Evolutionary conservation across 2,329 filamentous ascomycete species (phyloP), one percentile per base, ranked within the genome.

Genomic region (Colletotrichum musae): DNA sequence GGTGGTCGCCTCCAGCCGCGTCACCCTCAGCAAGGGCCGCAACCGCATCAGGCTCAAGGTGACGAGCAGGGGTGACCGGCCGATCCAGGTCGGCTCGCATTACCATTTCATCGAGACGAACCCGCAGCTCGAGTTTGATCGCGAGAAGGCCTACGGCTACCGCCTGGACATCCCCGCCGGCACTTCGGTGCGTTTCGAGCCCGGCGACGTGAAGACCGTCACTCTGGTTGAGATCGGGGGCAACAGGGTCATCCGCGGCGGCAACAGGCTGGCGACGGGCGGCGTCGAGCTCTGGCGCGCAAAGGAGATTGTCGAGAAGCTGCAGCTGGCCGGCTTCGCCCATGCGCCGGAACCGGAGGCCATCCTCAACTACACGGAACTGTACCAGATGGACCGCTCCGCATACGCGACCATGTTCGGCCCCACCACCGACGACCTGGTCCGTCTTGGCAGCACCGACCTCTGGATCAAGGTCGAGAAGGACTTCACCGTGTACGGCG

Each of bases 21-120:
- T 98, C 63, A 82, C 83, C 58, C 81, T 98, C 74, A 97, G 94
- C 78, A 86, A 91, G 74, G 92, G 91, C 47, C 87, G 94, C 61
- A 91, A 88, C 80, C 88, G 95, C 70, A 91, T 95, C 72, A 87
- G 83, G 69, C 83, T 98, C 47, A 90, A 86, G 77, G 93, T 98
- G 48, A 94, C 91, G 72, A 97, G 93, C 80, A 93, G 88, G 75
- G 95, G 95, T 6, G 95, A 98, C 80, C 86, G 95, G 39, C 95
- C 95, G 1, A 92, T 98, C 70, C 95, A 98, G 85, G 92, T 95
- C 69, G 95, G 95, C 39, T 97, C 94, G 39, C 95, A 98, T 81
- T 98, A 97, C 80, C 95, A 98, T 81, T 97, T 98, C 79, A 90
- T 97, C 76, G 95, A 98, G 83, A 92, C 91, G n/a, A 98, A 98